phyloP scores from a whole-genome alignment of 306 rosid species.

The Fagus crenata region DNA sequence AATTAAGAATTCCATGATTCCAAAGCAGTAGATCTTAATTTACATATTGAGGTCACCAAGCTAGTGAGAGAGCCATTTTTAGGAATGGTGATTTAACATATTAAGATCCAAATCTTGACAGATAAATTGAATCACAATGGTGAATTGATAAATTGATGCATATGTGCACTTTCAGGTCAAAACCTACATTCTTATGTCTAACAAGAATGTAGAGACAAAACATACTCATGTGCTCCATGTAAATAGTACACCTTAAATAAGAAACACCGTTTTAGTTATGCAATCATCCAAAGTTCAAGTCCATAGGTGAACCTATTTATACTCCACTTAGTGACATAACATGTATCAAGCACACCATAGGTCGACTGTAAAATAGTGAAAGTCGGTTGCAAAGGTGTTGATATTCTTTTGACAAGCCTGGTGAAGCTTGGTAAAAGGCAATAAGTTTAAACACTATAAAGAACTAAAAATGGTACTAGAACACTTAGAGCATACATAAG shows the following conservation, averaged over 20 bases:
- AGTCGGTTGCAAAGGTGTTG: neutral
- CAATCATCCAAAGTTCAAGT: neutral
- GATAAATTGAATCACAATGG: neutral
- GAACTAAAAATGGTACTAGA: neutral
- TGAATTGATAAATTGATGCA: neutral
- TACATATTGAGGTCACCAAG: neutral
- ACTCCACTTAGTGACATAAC: neutral
- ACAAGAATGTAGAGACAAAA: neutral
- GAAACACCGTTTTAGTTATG: neutral
- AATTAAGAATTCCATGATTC: neutral
- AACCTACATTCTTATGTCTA: neutral
- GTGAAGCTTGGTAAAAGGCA: neutral
- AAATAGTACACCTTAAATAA: too few species aligned
- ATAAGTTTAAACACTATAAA: neutral
- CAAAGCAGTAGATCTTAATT: neutral
- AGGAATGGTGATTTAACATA: neutral
- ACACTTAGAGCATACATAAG: slow-evolving; percentile 6
- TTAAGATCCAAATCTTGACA: neutral
- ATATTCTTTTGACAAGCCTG: neutral
- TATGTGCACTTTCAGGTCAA: neutral
- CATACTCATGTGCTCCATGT: neutral
- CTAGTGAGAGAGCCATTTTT: neutral
- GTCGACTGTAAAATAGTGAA: neutral
- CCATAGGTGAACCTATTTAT: neutral
- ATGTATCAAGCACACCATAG: neutral